Evolutionary conservation across 2,329 filamentous ascomycete genomes (phyloP).

Genomic region (Pseudogymnoascus sp.): DNA sequence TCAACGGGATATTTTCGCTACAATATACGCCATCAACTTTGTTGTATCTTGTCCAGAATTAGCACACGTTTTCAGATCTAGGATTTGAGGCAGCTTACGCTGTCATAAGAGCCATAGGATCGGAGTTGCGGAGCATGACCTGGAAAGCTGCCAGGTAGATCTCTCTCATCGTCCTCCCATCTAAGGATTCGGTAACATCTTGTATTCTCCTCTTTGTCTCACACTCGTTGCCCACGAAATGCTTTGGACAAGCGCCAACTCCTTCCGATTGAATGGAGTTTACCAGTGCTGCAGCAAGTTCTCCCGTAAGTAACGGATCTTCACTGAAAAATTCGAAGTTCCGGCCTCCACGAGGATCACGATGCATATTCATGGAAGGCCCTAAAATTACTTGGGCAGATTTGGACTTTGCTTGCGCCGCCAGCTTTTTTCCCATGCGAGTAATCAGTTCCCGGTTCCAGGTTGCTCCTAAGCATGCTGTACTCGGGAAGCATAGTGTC

Average conservation of each 20-base stretch:
- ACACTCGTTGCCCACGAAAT: slow-evolving; percentile 27
- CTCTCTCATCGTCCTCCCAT: slow-evolving; percentile 22
- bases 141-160: slow-evolving; percentile 24
- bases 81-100: neutral
- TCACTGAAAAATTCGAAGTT: slow-evolving; percentile 26
- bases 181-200: slow-evolving; percentile 21
- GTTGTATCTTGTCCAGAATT: slow-evolving; percentile 20
- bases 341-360: slow-evolving; percentile 23
- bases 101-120: slow-evolving; percentile 25
- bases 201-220: slow-evolving; percentile 24
- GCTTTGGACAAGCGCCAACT: slow-evolving; percentile 25
- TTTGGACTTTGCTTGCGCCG: slow-evolving; percentile 23
- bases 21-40: slow-evolving; percentile 26
- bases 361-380: slow-evolving; percentile 14
- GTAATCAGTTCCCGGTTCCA: slow-evolving; percentile 22
- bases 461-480: slow-evolving; percentile 20
- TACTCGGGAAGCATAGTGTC: slow-evolving; percentile 5
- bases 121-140: slow-evolving; percentile 19
- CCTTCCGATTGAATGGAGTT: slow-evolving; percentile 22
- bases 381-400: slow-evolving; percentile 15
- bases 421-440: slow-evolving; percentile 22
- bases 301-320: slow-evolving; percentile 25
- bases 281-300: slow-evolving; percentile 22
- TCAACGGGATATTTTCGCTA: slow-evolving; percentile 21
- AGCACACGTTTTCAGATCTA: neutral